These are phyloP conservation scores for Pezicula carpinea DNA, from an alignment of 2,329 filamentous ascomycete species.

Conservation along the genomic window DNA sequence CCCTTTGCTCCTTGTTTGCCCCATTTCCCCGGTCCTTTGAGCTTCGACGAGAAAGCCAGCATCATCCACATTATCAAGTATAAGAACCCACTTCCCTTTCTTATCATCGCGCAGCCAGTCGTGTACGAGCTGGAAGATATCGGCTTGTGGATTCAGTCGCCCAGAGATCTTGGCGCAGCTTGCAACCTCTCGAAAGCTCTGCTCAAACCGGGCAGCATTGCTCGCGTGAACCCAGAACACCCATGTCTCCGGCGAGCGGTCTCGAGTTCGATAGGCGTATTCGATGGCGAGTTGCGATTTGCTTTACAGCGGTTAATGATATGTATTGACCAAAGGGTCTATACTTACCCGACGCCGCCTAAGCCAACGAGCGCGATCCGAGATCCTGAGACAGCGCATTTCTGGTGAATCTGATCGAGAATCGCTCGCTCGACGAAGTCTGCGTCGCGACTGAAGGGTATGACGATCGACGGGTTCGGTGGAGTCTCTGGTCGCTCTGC, in stretches of 20 bases:
- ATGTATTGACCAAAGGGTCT: slow-evolving; percentile 4
- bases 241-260: slow-evolving; percentile 23
- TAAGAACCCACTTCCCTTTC: slow-evolving; percentile 28
- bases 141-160: slow-evolving; percentile 24
- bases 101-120: slow-evolving; percentile 24
- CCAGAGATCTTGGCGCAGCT: slow-evolving; percentile 26
- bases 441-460: slow-evolving; percentile 18
- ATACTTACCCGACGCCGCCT: slow-evolving; percentile 17
- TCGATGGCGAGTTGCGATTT: slow-evolving; percentile 34
- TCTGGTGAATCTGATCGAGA: slow-evolving; percentile 24
- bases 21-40: slow-evolving; percentile 8
- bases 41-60: slow-evolving; percentile 15
- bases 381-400: slow-evolving; percentile 17
- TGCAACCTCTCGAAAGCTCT: slow-evolving; percentile 32
- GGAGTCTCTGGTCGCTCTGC: slow-evolving; percentile 18
- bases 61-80: slow-evolving; percentile 36
- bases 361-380: slow-evolving; percentile 18
- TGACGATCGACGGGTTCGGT: slow-evolving; percentile 15
- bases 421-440: slow-evolving; percentile 15
- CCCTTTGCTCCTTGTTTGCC: slow-evolving; percentile 8
- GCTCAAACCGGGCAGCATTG: slow-evolving; percentile 29
- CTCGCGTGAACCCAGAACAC: slow-evolving; percentile 35
- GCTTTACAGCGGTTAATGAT: slow-evolving; percentile 17
- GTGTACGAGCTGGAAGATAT: slow-evolving; percentile 29
- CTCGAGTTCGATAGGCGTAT: slow-evolving; percentile 29